phyloP scores from a whole-genome alignment of 2,329 filamentous ascomycete genomes.

The Colletotrichum siamense region DNA sequence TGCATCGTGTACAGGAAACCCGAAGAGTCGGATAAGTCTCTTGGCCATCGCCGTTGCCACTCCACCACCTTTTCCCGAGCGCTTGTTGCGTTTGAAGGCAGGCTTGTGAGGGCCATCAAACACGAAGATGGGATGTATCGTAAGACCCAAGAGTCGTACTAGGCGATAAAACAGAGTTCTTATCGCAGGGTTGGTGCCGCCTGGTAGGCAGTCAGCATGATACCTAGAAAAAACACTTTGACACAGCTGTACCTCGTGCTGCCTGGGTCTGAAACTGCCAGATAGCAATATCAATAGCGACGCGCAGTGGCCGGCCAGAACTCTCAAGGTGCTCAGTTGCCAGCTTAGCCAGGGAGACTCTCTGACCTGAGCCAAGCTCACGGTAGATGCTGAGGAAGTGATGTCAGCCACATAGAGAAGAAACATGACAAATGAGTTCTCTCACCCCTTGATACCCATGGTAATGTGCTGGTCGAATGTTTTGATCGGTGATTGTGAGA shows the following conservation, averaged over 20 bases:
- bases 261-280: slow-evolving; percentile 96
- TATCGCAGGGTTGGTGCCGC: slow-evolving; percentile 87
- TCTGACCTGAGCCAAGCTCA: slow-evolving; percentile 82
- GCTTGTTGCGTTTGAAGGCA: slow-evolving; percentile 86
- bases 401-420: not conserved
- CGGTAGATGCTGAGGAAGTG: slow-evolving; percentile 75
- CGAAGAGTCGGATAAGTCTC: slow-evolving; percentile 82
- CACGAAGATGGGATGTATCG: slow-evolving; percentile 88
- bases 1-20: slow-evolving; percentile 82
- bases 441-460: slow-evolving; percentile 73
- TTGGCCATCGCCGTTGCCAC: slow-evolving; percentile 80
- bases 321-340: slow-evolving; percentile 78
- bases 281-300: slow-evolving; percentile 94
- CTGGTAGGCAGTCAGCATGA: slow-evolving; percentile 36
- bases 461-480: not conserved
- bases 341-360: slow-evolving; percentile 82
- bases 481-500: not conserved
- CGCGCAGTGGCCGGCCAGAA: slow-evolving; percentile 74
- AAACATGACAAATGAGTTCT: not conserved
- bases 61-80: slow-evolving; percentile 67
- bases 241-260: slow-evolving; percentile 62
- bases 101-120: slow-evolving; percentile 90
- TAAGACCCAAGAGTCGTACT: slow-evolving; percentile 74
- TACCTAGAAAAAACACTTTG: not conserved
- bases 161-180: slow-evolving; percentile 94